These are phyloP conservation scores for Backusella sp. DNA, from an alignment of 192 early-diverging fungal species.

Conservation along the genomic window DNA sequence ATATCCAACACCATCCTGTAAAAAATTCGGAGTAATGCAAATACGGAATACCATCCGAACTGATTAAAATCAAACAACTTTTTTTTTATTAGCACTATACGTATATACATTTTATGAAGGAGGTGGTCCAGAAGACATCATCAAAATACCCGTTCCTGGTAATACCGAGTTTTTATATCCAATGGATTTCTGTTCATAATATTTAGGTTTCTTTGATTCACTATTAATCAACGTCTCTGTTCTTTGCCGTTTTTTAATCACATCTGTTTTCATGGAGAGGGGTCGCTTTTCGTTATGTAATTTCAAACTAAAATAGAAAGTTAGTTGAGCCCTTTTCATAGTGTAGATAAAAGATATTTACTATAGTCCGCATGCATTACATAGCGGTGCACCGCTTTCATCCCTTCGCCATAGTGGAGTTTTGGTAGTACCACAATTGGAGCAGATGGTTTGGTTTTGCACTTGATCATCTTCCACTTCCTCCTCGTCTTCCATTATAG, in stretches of 20 bases:
- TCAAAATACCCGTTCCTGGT: background rate
- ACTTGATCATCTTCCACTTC: conserved; percentile 32
- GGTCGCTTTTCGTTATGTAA: conserved; percentile 37
- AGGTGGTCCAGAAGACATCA: background rate
- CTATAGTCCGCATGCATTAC: conserved; percentile 61
- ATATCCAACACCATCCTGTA: too few relatives aligned
- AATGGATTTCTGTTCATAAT: conserved; percentile 5
- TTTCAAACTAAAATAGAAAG: conserved; percentile 19
- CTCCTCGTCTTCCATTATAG: background rate
- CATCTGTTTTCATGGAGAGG: conserved; percentile 36
- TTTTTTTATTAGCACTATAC: too few relatives aligned
- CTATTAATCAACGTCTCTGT: conserved; percentile 9
- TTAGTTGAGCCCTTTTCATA: background rate
- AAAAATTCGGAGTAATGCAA: too few relatives aligned
- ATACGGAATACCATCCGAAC: too few relatives aligned
- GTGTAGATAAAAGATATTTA: conserved; percentile 16
- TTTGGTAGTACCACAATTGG: conserved; percentile 77
- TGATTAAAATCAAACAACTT: too few relatives aligned
- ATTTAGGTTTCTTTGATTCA: background rate
- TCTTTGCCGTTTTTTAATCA: conserved; percentile 37
- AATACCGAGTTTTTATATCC: conserved; percentile 4
- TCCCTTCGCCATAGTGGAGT: conserved; percentile 95
- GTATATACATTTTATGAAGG: background rate
- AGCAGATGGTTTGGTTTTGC: conserved; percentile 45
- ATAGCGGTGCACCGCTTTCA: conserved; percentile 49